Evolutionary conservation across 1,284 basidiomycete species (phyloP), one percentile per base, ranked within the genome.

Genomic region (Exobasidium rhododendri): DNA sequence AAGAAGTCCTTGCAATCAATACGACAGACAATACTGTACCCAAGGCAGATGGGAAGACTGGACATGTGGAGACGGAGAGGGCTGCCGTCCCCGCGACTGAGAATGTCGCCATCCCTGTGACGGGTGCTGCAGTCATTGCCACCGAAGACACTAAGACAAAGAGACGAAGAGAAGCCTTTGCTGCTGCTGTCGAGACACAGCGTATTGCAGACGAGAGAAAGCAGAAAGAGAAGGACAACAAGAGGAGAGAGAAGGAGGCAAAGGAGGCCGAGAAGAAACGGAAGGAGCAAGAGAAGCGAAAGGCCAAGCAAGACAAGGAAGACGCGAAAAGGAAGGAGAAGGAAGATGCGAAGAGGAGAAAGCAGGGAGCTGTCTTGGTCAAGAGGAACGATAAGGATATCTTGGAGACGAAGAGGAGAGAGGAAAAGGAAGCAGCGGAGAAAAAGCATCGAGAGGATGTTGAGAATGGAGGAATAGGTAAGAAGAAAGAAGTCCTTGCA

Each of bases 391-490:
- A 35, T 17, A 17, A 56, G 57, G 51, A 50, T 13, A 30, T n/a
- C 13, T 20, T 14, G 24, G 57, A 28, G 14, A 28, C 56, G 53
- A 44, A 28, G 43, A 40, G 35, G 17, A 40, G 17, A 17, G 35
- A 7, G 17, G 35, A 40, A 40, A 40, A 40, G 35, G 35, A 40
- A 40, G 35, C 35, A 40, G 35, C 35, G 3, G 46, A 62, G 59
- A 46, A 60, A 40, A 31, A 24, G 32, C 24, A 31, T 43, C 10
- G 22, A 14, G 4, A 60, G 35, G 58, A 61, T 7, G 29, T 14
- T 52, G 59, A 63, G 29, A 26, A 60, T 50, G 20, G 28, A 47
- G 32, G 47, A n/a, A 32, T 44, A n/a, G n/a, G 61, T 14, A 61
- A 53, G 60, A 62, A 29, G 44, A 62, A 51, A 32, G 26, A 32